A percentile compares a stretch with the other conserved stretches of the same genome.
Evolutionary conservation across 371 early-diverging fungal species (phyloP).

Genomic region (Rhizopus delemar): DNA sequence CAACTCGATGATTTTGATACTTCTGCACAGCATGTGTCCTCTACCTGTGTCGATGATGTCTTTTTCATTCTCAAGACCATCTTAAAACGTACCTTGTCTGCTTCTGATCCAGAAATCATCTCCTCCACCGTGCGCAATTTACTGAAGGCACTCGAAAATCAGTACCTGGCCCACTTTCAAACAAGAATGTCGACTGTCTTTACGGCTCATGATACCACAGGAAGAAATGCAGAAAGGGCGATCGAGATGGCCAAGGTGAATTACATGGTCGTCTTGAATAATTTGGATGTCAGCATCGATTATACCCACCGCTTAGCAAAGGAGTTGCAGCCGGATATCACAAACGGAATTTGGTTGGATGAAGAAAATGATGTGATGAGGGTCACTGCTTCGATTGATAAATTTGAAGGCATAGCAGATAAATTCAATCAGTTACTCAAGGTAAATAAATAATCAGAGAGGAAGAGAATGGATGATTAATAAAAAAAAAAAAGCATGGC

Average conservation of each 20-base stretch:
- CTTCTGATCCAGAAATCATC: constrained; percentile 68
- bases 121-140: constrained; percentile 64
- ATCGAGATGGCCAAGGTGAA: constrained; percentile 55
- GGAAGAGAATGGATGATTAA: background rate
- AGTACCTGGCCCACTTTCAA: constrained; percentile 66
- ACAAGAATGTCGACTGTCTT: constrained; percentile 62
- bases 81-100: constrained; percentile 69
- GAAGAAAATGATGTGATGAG: constrained; percentile 54
- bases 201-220: constrained; percentile 46
- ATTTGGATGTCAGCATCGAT: constrained; percentile 77
- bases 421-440: constrained; percentile 67
- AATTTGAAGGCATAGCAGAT: constrained; percentile 56
- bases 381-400: constrained; percentile 45
- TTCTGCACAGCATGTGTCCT: constrained; percentile 63
- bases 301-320: constrained; percentile 69
- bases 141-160: constrained; percentile 63
- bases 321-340: constrained; percentile 62
- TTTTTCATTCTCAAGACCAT: constrained; percentile 87
- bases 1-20: constrained; percentile 59
- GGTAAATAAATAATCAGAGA: constrained; percentile 31
- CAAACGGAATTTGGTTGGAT: constrained; percentile 41
- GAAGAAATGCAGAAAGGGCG: constrained; percentile 29
- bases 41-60: constrained; percentile 90
- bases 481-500: constrained; percentile 55
- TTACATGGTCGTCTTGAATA: constrained; percentile 82